These are phyloP conservation scores for Hydrangea macrophylla DNA, from an alignment of 148 eudicot genomes.

Conservation along the genomic window DNA sequence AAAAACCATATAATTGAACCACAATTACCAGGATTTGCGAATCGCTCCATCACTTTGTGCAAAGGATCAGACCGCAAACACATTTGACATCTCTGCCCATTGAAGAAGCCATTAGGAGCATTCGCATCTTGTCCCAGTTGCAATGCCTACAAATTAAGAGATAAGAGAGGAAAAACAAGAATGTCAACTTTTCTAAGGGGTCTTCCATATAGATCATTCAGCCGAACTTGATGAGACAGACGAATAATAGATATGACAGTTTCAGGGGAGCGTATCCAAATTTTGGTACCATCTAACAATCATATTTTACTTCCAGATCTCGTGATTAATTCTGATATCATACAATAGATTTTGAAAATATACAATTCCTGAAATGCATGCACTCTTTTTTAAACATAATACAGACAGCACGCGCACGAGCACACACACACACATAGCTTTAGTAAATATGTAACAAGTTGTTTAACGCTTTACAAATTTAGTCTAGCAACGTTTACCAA, in stretches of 20 bases:
- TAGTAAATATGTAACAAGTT: neutral
- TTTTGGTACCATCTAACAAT: neutral
- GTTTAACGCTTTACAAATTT: too few relatives aligned
- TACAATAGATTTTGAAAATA: too few relatives aligned
- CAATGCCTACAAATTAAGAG: slow-evolving; percentile 55
- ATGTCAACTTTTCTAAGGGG: neutral
- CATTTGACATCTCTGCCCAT: slow-evolving; percentile 89
- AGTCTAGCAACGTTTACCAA: too few relatives aligned
- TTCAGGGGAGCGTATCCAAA: too few relatives aligned
- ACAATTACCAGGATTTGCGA: slow-evolving; percentile 69
- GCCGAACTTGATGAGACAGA: neutral
- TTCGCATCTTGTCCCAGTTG: slow-evolving; percentile 76
- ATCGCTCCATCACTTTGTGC: slow-evolving; percentile 86
- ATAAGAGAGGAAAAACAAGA: neutral
- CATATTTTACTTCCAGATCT: too few relatives aligned
- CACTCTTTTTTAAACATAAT: neutral
- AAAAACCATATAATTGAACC: neutral
- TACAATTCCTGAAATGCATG: neutral
- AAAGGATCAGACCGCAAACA: slow-evolving; percentile 86
- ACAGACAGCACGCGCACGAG: neutral
- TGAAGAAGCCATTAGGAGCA: slow-evolving; percentile 57
- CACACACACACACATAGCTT: neutral
- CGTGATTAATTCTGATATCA: neutral
- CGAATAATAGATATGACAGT: too few relatives aligned
- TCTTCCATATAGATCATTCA: too few relatives aligned